Evolutionary conservation across 805 yeast genomes (phyloP).

Genomic region (Lachancea sp.): DNA sequence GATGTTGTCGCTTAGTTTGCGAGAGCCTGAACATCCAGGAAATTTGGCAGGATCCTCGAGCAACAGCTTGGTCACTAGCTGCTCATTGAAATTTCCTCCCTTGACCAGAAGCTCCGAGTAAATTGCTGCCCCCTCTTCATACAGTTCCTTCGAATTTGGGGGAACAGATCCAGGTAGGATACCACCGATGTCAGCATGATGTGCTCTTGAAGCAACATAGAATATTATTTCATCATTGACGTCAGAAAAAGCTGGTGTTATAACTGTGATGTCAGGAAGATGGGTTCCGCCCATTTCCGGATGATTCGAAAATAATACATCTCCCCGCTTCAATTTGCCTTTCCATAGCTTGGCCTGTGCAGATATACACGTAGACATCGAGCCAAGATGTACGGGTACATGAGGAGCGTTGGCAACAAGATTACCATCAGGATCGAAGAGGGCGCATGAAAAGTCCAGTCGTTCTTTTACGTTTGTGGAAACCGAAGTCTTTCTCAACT

Average conservation of each 20-base stretch:
- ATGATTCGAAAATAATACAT: constrained; percentile 70
- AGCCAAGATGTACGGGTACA: constrained; percentile 80
- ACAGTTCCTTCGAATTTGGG: constrained; percentile 75
- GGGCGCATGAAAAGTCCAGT: constrained; percentile 77
- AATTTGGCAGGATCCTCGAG: constrained; percentile 68
- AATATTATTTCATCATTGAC: constrained; percentile 51
- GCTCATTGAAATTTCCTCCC: constrained; percentile 71
- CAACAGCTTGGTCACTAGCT: constrained; percentile 52
- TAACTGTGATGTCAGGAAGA: constrained; percentile 84
- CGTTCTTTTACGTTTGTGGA: constrained; percentile 81
- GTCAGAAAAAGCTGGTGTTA: constrained; percentile 78
- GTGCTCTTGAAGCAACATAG: constrained; percentile 91
- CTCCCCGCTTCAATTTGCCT: constrained; percentile 60
- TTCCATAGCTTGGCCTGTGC: constrained; percentile 62
- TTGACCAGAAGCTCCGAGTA: constrained; percentile 68
- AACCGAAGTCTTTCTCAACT: constrained; percentile 72
- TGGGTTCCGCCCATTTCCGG: constrained; percentile 86
- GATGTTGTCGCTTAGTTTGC: constrained; percentile 76
- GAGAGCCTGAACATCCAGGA: constrained; percentile 86
- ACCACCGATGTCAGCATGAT: constrained; percentile 95
- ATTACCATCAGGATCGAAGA: constrained; percentile 70
- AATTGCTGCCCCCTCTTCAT: constrained; percentile 89
- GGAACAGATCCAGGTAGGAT: constrained; percentile 92
- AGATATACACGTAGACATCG: constrained; percentile 75
- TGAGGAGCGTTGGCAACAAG: constrained; percentile 86